Conservation (phyloP, 805 yeast species). For the Metschnikowia similis region DNA sequence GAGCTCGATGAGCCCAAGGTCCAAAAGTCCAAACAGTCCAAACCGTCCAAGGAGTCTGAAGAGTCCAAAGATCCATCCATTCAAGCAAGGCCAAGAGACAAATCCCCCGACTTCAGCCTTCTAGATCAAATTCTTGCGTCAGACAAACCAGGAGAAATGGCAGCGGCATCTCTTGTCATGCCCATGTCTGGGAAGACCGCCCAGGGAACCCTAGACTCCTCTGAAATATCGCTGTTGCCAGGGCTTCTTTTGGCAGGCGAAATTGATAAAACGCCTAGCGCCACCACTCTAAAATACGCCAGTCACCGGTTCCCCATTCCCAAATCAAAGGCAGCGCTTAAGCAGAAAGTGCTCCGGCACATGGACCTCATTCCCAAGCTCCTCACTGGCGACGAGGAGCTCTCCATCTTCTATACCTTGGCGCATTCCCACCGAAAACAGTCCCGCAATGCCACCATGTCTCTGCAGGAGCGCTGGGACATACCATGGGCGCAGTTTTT, state of each 20-base stretch:
- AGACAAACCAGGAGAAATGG: too few relatives aligned
- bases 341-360: constrained; percentile 23
- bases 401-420: constrained; percentile 46
- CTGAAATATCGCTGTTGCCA: constrained; percentile 4
- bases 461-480: constrained; percentile 43
- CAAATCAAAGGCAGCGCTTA: constrained; percentile 29
- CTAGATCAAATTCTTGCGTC: too few relatives aligned
- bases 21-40: too few relatives aligned
- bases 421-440: constrained; percentile 41
- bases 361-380: constrained; percentile 33
- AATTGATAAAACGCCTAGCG: constrained; percentile 5
- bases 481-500: constrained; percentile 43
- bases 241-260: constrained; percentile 4
- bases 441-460: constrained; percentile 42
- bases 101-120: too few relatives aligned
- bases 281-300: constrained; percentile 13
- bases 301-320: constrained; percentile 18
- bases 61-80: too few relatives aligned
- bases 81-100: too few relatives aligned
- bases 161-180: too few relatives aligned
- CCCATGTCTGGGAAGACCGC: too few relatives aligned
- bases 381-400: constrained; percentile 36
- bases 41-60: too few relatives aligned
- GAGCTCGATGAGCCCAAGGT: too few relatives aligned
- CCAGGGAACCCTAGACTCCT: not conserved